phyloP scores from a whole-genome alignment of 805 yeast genomes.

The Candida germanica region DNA sequence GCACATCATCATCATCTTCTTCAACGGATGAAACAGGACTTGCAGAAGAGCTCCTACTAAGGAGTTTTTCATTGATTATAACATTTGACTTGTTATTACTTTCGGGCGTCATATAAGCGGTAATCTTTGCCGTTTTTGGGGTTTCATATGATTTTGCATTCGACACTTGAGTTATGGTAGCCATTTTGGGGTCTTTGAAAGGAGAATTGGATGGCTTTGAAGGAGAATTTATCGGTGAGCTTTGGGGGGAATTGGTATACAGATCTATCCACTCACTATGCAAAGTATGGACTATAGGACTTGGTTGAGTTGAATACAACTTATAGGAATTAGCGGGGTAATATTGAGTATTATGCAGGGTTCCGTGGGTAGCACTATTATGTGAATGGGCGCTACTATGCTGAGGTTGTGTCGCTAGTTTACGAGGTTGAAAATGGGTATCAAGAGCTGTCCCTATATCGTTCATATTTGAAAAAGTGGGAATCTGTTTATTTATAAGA shows the following conservation, averaged over 20 bases:
- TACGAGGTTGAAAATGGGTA: slow-evolving; percentile 1
- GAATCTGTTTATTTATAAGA: slow-evolving; percentile 4
- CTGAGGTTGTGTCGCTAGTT: not conserved
- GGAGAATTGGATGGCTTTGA: slow-evolving; percentile 8
- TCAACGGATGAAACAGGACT: slow-evolving; percentile 4
- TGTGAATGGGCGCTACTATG: not conserved
- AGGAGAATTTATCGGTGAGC: slow-evolving; percentile 9
- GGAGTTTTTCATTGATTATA: slow-evolving; percentile 10
- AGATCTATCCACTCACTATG: slow-evolving; percentile 28
- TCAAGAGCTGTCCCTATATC: slow-evolving; percentile 3
- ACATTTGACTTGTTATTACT: slow-evolving; percentile 8
- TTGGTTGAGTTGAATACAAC: slow-evolving; percentile 7
- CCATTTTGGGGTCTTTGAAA: slow-evolving; percentile 13
- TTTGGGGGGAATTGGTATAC: slow-evolving; percentile 11
- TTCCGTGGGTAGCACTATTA: slow-evolving; percentile 1
- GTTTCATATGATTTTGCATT: slow-evolving; percentile 7
- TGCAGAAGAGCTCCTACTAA: slow-evolving; percentile 12
- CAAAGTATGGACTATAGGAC: slow-evolving; percentile 14
- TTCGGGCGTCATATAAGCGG: slow-evolving; percentile 14
- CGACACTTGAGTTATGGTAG: slow-evolving; percentile 8
- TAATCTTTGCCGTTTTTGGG: slow-evolving; percentile 9
- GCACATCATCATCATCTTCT: not conserved
- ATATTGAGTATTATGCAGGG: too few species aligned
- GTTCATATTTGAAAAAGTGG: slow-evolving; percentile 5
- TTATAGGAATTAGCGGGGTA: too few species aligned